Conservation (phyloP, 1,139 yeast genomes). For the Magnusiomyces suaveolens region DNA sequence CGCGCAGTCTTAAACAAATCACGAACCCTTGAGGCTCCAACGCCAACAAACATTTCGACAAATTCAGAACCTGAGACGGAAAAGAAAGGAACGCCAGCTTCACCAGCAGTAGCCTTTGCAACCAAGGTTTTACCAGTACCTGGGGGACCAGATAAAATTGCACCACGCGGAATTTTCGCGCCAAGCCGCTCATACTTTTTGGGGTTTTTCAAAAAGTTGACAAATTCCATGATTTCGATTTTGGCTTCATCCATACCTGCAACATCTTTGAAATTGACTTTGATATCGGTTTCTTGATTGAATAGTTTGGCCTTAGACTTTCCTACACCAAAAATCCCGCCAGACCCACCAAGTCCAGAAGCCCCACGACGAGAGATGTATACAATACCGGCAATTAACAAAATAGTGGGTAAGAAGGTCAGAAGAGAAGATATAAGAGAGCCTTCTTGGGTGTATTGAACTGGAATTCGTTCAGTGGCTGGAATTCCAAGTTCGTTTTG, state of each 20-base stretch:
- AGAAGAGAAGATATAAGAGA: conserved; percentile 51
- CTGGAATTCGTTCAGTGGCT: conserved; percentile 64
- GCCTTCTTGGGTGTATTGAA: conserved; percentile 65
- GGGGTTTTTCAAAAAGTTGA: conserved; percentile 82
- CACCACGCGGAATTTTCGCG: conserved; percentile 96
- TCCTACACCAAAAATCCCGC: conserved; percentile 52
- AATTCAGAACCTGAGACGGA: conserved; percentile 97
- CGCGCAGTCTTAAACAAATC: conserved; percentile 89
- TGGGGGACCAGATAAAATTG: conserved; percentile 96
- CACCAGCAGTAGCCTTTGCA: conserved; percentile 99
- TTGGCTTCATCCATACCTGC: conserved; percentile 98
- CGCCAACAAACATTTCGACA: conserved; percentile 98
- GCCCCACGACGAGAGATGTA: conserved; percentile 37
- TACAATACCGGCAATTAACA: conserved; percentile 77
- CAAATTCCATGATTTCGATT: conserved; percentile 96
- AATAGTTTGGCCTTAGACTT: conserved; percentile 84
- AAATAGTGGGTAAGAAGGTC: conserved; percentile 74
- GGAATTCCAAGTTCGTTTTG: conserved; percentile 66
- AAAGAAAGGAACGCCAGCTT: conserved; percentile 92
- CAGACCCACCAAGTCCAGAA: conserved; percentile 33
- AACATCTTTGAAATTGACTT: conserved; percentile 81
- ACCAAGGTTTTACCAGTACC: conserved; percentile 97
- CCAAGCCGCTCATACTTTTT: conserved; percentile 82
- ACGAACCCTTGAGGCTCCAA: conserved; percentile 95
- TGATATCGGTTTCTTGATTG: conserved; percentile 84